These are phyloP conservation scores for Mucor plumbeus DNA, from an alignment of 371 early-diverging fungal genomes.

Conservation along the genomic window DNA sequence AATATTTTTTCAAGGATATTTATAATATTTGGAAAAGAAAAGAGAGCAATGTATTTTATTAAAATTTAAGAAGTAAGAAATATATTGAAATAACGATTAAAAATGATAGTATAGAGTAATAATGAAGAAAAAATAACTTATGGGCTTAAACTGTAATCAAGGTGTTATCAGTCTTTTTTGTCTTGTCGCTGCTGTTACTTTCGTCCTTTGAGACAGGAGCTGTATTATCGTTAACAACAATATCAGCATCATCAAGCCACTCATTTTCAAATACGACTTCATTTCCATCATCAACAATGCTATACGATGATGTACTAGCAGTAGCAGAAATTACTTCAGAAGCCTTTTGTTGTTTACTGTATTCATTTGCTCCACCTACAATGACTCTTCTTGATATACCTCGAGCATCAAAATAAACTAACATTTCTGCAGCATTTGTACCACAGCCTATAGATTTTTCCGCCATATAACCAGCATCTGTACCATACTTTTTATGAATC, in stretches of 20 bases:
- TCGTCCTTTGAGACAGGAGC: too few relatives aligned
- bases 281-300: neutral
- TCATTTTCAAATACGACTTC: constrained; percentile 9
- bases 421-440: constrained; percentile 29
- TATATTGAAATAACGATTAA: neutral
- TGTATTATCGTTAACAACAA: neutral
- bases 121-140: too few relatives aligned
- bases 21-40: neutral
- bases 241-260: neutral
- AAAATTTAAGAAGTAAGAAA: too few relatives aligned
- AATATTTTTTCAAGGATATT: too few relatives aligned
- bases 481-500: constrained; percentile 44
- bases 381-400: constrained; percentile 44
- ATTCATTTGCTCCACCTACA: neutral
- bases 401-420: constrained; percentile 48
- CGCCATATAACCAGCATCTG: constrained; percentile 43
- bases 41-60: too few relatives aligned
- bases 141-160: too few relatives aligned
- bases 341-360: neutral
- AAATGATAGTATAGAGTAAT: neutral
- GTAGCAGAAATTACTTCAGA: neutral
- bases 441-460: constrained; percentile 38
- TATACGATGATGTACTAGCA: neutral
- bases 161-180: neutral
- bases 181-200: neutral